Percentiles rank a stretch among this genome's conserved stretches.
Evolutionary conservation across 768 basidiomycete species (phyloP).

Genomic region (Trichaptum fuscoviolaceum): DNA sequence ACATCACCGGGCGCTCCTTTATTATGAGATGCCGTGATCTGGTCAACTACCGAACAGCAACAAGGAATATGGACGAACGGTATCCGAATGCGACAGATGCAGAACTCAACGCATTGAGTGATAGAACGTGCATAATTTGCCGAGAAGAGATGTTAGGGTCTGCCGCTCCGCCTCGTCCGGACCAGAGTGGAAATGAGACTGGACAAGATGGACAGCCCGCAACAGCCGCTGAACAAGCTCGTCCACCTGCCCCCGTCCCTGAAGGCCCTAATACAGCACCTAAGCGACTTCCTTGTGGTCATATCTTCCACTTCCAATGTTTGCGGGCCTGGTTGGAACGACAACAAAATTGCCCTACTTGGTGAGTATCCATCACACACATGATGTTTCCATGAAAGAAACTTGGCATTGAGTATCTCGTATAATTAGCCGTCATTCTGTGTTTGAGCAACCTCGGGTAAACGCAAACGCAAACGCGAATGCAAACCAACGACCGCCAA

Average conservation of each 20-base stretch:
- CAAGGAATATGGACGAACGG: constrained; percentile 91
- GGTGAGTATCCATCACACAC: constrained; percentile 46
- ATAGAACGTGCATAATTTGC: constrained; percentile 96
- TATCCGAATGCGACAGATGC: constrained; percentile 90
- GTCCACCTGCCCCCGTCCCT: constrained; percentile 16
- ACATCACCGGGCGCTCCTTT: constrained; percentile 92
- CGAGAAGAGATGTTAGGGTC: constrained; percentile 83
- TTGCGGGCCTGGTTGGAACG: constrained; percentile 96
- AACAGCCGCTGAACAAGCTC: constrained; percentile 14
- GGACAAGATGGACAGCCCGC: constrained; percentile 11
- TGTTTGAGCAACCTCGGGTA: constrained; percentile 44
- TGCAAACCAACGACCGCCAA: constrained; percentile 15
- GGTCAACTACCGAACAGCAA: constrained; percentile 89
- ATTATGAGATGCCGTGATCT: constrained; percentile 81
- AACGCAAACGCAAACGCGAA: constrained; percentile 12
- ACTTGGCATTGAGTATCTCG: constrained; percentile 3
- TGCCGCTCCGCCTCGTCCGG: constrained; percentile 16
- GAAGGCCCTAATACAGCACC: constrained; percentile 93
- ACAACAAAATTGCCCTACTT: constrained; percentile 98
- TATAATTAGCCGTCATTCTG: constrained; percentile 62
- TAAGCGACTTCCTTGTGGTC: constrained; percentile 94
- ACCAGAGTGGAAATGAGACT: background rate
- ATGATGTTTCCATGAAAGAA: constrained; percentile 10
- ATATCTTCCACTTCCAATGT: constrained; percentile 98
- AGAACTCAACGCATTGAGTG: constrained; percentile 76